These are phyloP conservation scores for Funneliformis geosporum DNA, from an alignment of 192 early-diverging fungal genomes.

Conservation along the genomic window DNA sequence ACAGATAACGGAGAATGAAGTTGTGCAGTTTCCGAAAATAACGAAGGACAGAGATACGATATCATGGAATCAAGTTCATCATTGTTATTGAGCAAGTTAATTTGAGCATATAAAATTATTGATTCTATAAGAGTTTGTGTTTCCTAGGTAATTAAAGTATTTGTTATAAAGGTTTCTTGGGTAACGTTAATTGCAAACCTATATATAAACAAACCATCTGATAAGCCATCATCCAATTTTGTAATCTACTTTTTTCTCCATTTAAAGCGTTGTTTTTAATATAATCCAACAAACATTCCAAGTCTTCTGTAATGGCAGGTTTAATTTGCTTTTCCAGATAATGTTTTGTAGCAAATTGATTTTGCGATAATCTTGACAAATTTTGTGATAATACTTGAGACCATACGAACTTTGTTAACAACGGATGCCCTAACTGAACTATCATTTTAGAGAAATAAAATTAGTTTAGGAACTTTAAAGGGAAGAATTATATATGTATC, in stretches of 20 bases:
- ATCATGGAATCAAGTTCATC: constrained; percentile 56
- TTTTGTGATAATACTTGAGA: constrained; percentile 65
- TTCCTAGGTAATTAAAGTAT: too few species aligned
- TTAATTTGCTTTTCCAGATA: constrained; percentile 59
- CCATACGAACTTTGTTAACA: constrained; percentile 67
- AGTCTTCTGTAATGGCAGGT: constrained; percentile 55
- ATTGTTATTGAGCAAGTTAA: constrained; percentile 56
- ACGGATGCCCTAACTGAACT: constrained; percentile 3
- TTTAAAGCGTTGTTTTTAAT: constrained; percentile 15
- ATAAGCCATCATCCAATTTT: constrained; percentile 50
- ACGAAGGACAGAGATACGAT: constrained; percentile 40
- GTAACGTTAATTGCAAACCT: not conserved
- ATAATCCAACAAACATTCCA: constrained; percentile 43
- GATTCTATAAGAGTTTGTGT: constrained; percentile 35
- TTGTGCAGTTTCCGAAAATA: constrained; percentile 36
- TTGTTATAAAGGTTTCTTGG: too few species aligned
- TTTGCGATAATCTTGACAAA: constrained; percentile 55
- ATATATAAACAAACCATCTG: constrained; percentile 27
- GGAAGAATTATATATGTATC: too few species aligned
- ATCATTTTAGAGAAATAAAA: not conserved
- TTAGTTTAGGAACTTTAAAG: not conserved
- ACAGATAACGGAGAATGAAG: constrained; percentile 55
- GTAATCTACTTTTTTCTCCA: constrained; percentile 38
- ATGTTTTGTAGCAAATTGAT: constrained; percentile 64
- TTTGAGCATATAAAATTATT: constrained; percentile 50